Evolutionary conservation across 805 yeast genomes (phyloP), one percentile per base, ranked within the genome.

Genomic region (Wickerhamomyces strasburgensis): DNA sequence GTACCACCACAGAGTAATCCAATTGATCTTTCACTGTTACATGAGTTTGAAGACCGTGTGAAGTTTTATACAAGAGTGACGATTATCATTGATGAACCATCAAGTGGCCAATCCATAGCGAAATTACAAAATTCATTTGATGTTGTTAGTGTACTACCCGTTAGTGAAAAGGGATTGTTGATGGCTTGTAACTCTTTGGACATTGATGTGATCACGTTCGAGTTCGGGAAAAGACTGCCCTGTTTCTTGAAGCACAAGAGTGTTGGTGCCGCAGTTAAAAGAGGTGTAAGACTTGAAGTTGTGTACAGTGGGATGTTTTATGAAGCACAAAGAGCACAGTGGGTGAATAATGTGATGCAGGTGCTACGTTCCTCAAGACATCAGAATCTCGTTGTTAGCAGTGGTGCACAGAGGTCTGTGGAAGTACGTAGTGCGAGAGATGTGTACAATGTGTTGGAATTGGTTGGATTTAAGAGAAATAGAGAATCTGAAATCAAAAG

Each of bases 281-380:
- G 87, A 34, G 98, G 98, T 2, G 73, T 87, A 18, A 77, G 78
- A 47, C 73, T 93, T 45, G 98, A 93, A 56, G 70, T 93, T 7
- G 70, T 76, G 31, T 90, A 90, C 60, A 57, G 73, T 6, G 65
- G 75, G 23, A 67, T 79, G 29, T 59, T 83, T 26, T 60, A 64
- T 5, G 71, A 52, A 25, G 44, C 56, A 23, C 56, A 68, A 14
- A 68, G 90, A 44, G 69, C 80, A 28, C 75, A 75, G 37, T 77
- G 84, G 43, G 78, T 89, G 27, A 69, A 79, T 24, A 89, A 87
- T 55, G 74, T 80, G 2, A 69, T 84, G 38, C 80, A 84, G 49
- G 70, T 93, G 13, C 70, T 87, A 9, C 64, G 98, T 44, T 86
- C 95, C 10, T 73, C 95, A 0, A 68, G 98, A 47, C 72, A 78